Conservation (phyloP, 768 basidiomycete genomes). For the Podaxis sp. region DNA sequence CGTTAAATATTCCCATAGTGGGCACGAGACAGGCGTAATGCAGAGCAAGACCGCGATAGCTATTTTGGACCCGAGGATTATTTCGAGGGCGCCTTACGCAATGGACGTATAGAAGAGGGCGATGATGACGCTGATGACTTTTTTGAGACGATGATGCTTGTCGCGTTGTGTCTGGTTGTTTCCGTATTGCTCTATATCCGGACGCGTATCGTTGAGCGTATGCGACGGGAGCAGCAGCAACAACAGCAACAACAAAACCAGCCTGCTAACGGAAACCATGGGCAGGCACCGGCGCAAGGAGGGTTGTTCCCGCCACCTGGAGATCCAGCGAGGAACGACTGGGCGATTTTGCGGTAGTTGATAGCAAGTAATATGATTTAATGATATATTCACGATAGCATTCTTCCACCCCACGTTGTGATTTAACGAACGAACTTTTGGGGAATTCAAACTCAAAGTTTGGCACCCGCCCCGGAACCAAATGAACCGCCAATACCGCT, state of each 20-base stretch:
- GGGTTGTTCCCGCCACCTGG: conserved; percentile 64
- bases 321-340: conserved; percentile 65
- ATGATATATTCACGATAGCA: not conserved
- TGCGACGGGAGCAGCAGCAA: conserved; percentile 62
- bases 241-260: conserved; percentile 40
- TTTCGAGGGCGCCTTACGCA: conserved; percentile 66
- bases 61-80: conserved; percentile 85
- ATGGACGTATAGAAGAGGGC: conserved; percentile 60
- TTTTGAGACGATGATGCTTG: conserved; percentile 75
- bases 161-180: conserved; percentile 70
- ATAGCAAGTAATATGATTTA: conserved; percentile 19
- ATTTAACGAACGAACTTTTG: not conserved
- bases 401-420: not conserved
- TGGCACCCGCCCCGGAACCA: conserved; percentile 4
- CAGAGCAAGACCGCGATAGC: conserved; percentile 69
- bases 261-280: conserved; percentile 31
- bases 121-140: conserved; percentile 59
- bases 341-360: conserved; percentile 57
- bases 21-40: conserved; percentile 72
- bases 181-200: conserved; percentile 78
- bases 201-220: conserved; percentile 72
- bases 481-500: conserved; percentile 9
- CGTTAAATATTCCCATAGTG: conserved; percentile 45
- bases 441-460: not conserved
- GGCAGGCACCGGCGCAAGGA: conserved; percentile 13